Evolutionary conservation across 1,284 basidiomycete genomes (phyloP), one percentile per base, ranked within the genome.

Genomic region (Caloboletus inedulis): DNA sequence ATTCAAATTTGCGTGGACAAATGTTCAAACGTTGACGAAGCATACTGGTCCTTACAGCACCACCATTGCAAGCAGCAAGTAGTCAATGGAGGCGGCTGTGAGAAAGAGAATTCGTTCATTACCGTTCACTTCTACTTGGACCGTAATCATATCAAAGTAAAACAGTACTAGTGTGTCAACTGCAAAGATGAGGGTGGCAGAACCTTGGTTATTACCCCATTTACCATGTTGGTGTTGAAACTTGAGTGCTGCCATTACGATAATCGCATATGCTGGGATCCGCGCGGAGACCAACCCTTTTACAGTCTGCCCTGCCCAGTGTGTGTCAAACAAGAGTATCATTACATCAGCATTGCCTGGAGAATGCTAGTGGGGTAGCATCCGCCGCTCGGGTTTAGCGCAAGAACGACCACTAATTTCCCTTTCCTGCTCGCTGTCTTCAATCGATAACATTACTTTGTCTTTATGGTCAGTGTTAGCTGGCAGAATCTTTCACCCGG

Each of bases 211-310:
- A 27, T 36, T 49, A 27, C 49, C 46, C 30, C 16, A 46, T 49
- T 29, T 34, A 41, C 40, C 0, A 46, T 31, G 14, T 21, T 19
- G 19, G n/a, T 31, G 8, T 31, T 52, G 51, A 62, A 65, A 61
- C 55, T 16, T 37, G 36, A 25, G 35, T 14, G 55, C 42, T 44
- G 34, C 42, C 19, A 42, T 60, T 62, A 57, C 58, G 47, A 51
- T 47, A 34, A 42, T 51, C 30, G 19, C 36, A 29, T 25, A 23
- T 43, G 45, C 23, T 53, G 2, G 39, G 42, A 49, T 51, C 48
- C 31, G 37, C 25, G 31, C 46, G 18, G 16, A 45, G 35, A 14
- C 33, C 10, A 19, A 37, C 39, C 23, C 13, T n/a, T 7, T 7
- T 9, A 8, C 27, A 6, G 14, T n/a, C 37, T 37, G 13, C 45